phyloP scores from a whole-genome alignment of 23 red algal genomes.

The Pyropia yezoensis region DNA sequence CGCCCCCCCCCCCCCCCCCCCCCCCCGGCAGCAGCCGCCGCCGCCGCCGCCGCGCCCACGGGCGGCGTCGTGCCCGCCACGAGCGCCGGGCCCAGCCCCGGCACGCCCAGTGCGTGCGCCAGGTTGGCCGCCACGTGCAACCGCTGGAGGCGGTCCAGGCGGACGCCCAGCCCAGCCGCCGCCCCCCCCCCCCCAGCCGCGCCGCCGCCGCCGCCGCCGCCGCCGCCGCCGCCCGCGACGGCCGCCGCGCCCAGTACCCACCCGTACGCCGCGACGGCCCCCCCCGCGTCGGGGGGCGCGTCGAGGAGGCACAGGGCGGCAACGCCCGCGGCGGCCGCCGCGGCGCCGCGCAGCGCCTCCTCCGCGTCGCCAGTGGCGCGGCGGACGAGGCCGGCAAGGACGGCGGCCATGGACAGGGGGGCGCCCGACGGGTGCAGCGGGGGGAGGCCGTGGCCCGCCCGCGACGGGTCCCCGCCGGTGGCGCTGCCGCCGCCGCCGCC shows the following conservation, averaged over 20 bases:
- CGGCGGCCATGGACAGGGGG: constrained; percentile 57
- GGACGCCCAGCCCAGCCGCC: constrained; percentile 22
- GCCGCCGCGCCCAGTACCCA: constrained; percentile 25
- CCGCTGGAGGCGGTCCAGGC: constrained; percentile 72
- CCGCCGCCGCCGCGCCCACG: no score
- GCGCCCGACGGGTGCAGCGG: neutral
- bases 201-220: no score
- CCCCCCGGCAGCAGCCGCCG: no score
- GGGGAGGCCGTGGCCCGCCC: no score
- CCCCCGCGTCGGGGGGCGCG: neutral
- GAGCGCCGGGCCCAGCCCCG: no score
- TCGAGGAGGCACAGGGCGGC: constrained; percentile 47
- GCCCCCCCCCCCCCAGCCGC: constrained; percentile 29
- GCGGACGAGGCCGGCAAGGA: constrained; percentile 40
- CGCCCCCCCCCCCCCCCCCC: no score
- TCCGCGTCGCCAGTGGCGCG: constrained; percentile 55
- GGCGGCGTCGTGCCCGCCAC: no score
- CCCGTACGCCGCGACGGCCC: constrained; percentile 19
- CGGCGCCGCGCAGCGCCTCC: constrained; percentile 52
- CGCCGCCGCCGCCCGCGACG: no score
- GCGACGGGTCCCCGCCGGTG: no score
- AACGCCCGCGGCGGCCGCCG: constrained; percentile 58
- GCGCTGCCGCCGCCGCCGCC: no score
- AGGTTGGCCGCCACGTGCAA: constrained; percentile 77
- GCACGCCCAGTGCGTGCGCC: constrained; percentile 14